Evolutionary conservation across 2,329 filamentous ascomycete genomes (phyloP), one percentile per base, ranked within the genome.

Genomic region (Fusarium acutatum): DNA sequence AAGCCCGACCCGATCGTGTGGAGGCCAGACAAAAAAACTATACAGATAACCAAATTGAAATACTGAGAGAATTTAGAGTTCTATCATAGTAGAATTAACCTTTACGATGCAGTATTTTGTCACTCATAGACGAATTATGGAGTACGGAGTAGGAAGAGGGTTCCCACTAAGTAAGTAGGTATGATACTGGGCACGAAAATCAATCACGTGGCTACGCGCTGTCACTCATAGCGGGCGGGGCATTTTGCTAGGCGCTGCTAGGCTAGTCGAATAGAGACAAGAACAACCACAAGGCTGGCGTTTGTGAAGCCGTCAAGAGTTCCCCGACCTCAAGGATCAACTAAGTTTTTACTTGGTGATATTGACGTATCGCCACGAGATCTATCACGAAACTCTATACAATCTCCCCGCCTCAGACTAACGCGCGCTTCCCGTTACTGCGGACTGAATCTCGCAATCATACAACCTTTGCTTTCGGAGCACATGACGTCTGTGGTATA

Each of bases 181-280:
- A 26, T 22, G 17, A 47, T 26, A 40, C 35, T 34, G 35, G 28
- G 53, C 32, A 18, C 40, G 8, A 49, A 62, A 53, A 30, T 52
- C 60, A 40, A 50, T 80, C 78, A 79, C 77, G 78, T 80, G 77
- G 52, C 14, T 58, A 57, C 56, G 68, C 72, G 71, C 72, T 74
- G 75, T 77, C 78, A 71, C 70, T 78, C 50, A 40, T 37, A 34
- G 54, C 50, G 26, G 50, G 70, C 62, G 56, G 50, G 37, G 41
- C 49, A 30, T 40, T 24, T 41, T 26, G 30, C 17, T 57, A 34
- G 40, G 32, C 35, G 35, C 34, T 47, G 43, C 24, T 20, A 24
- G 24, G 60, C 34, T 60, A 47, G 53, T 59, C 38, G 30, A 46
- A 64, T 64, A 41, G 32, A 67, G 64, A 26, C 37, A 43, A 58